Base-by-base conservation (phyloP, 441 rosid species). In the Jatropha multifida region DNA sequence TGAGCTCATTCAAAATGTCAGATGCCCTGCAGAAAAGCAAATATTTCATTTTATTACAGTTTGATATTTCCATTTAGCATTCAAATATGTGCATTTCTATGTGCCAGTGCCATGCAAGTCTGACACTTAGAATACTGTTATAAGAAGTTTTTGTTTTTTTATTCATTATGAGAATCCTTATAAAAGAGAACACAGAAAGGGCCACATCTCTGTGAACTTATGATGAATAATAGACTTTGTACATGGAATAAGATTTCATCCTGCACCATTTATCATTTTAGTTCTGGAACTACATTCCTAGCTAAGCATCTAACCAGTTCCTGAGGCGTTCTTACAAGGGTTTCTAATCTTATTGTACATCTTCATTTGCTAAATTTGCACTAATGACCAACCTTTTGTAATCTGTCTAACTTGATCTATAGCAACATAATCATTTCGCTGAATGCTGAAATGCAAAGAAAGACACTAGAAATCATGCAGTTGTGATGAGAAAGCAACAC, bases 1-100 rank as follows among this genome's bases (percentile, higher is more conserved):
- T 89, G 44, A 90, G 90, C 87, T 89, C 88, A n/a, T 70, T 85
- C 74, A 86, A 62, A 83, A 90, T 93, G 70, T 85, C 85, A 18
- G 80, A 82, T 37, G 87, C 75, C 90, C 99, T 93, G 91, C 92
- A 76, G 27, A 44, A 73, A 51, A n/a, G 12, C 12, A 48, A 63
- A 61, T 20, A 68, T 40, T 7, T 23, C 17, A 63, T 51, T 54
- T 42, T 20, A 48, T 58, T 41, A 76, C 18, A 20, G 12, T 37
- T 42, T 4, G 56, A 20, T 7, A 40, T 46, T 37, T 13, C 54
- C 63, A 15, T 66, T 55, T 3, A 46, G 13, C 72, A 62, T 54
- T 23, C 23, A 18, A 17, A 9, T 40, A 10, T 26, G 65, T 37
- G n/a, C 42, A 59, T 32, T 65, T 65, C 23, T 55, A 20, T 12